phyloP scores from a whole-genome alignment of 345 rosid genomes.

The Eucalyptus brandiana region DNA sequence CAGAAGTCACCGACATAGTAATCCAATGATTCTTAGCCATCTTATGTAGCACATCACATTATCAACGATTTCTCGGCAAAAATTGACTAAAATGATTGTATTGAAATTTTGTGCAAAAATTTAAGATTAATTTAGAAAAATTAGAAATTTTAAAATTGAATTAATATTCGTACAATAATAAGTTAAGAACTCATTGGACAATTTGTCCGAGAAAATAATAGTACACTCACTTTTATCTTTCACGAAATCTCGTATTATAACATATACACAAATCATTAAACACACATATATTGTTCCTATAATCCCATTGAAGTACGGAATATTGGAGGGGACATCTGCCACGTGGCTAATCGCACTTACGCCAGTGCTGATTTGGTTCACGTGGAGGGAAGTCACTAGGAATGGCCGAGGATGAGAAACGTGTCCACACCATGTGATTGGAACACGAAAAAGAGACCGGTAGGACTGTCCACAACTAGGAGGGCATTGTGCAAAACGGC shows the following conservation, averaged over 20 bases:
- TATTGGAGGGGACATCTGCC: background rate
- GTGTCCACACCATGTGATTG: background rate
- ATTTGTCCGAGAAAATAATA: background rate
- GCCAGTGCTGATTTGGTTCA: background rate
- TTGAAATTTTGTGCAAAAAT: background rate
- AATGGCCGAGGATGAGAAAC: background rate
- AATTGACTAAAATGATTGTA: background rate
- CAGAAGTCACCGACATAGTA: background rate
- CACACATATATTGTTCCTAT: background rate
- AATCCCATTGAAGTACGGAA: background rate
- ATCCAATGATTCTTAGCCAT: background rate
- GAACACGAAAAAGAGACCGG: background rate
- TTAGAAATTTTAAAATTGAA: background rate
- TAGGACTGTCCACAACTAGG: background rate
- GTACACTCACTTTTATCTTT: background rate
- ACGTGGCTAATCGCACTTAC: background rate
- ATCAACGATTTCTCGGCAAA: accelerated
- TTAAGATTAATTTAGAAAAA: background rate
- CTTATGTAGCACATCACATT: background rate
- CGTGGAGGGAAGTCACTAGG: background rate
- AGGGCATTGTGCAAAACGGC: background rate
- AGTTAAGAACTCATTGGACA: background rate
- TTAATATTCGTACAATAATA: background rate
- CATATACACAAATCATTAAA: background rate
- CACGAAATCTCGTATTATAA: background rate